Conservation (phyloP, 176 grass and related monocot species). For the Zea mays region Zm-B73-REFERENCE-NAM-5.0 NC_050097.1:210756001-210756500, state of each 20-base stretch:
- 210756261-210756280: background rate
- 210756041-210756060: constrained; percentile 76
- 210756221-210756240: background rate
- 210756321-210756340: background rate
- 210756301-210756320: constrained; percentile 5
- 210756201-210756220: background rate
- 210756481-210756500: background rate
- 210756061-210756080: constrained; percentile 94
- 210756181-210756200: too few species aligned
- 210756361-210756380: constrained; percentile 12
- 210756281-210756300: background rate
- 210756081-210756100: constrained; percentile 97
- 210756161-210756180: background rate
- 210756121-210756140: constrained; percentile 39
- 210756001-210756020: constrained; percentile 97
- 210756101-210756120: constrained; percentile 87
- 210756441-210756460: background rate
- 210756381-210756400: background rate
- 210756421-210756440: background rate
- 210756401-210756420: background rate
- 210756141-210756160: background rate
- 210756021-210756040: constrained; percentile 88
- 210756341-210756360: constrained; percentile 1
- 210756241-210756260: constrained; percentile 8
- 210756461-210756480: background rate